Evolutionary conservation across 1,284 basidiomycete genomes (phyloP).

Genomic region (Moesziomyces sp.): DNA sequence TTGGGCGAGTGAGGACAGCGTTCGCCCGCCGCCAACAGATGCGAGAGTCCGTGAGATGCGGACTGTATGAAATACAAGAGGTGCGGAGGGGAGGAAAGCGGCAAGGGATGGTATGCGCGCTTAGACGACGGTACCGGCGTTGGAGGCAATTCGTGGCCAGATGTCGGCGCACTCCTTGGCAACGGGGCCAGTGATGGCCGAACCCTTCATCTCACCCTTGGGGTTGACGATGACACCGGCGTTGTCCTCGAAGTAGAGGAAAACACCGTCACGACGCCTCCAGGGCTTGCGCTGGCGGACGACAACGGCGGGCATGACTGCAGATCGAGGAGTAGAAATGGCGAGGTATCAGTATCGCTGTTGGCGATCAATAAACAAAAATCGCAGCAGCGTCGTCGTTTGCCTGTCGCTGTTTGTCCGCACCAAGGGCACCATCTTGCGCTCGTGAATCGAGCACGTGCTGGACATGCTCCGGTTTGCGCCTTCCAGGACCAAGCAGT

Average conservation of each 20-base stretch:
- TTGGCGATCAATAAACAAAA: not conserved
- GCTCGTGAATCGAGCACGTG: no score
- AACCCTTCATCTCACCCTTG: constrained; percentile 99
- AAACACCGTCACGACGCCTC: constrained; percentile 96
- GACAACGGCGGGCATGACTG: constrained; percentile 96
- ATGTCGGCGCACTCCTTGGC: constrained; percentile 98
- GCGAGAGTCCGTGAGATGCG: constrained; percentile 9
- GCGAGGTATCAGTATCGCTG: constrained; percentile 19
- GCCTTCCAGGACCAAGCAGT: no score
- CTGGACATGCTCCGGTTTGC: no score
- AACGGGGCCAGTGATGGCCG: constrained; percentile 92
- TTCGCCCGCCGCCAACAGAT: constrained; percentile 1
- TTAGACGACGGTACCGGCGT: constrained; percentile 96
- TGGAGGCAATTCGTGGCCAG: constrained; percentile 97
- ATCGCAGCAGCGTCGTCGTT: not conserved
- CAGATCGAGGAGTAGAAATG: constrained; percentile 10
- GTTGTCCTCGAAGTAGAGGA: constrained; percentile 95
- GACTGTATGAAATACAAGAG: constrained; percentile 45
- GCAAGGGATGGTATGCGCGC: constrained; percentile 4
- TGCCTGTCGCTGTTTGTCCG: not conserved
- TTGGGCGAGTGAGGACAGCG: not conserved
- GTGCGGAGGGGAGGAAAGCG: constrained; percentile 4
- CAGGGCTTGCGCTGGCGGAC: constrained; percentile 98
- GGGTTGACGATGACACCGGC: constrained; percentile 75
- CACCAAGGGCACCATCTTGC: no score